Conservation (phyloP, 2,329 filamentous ascomycete genomes). For the Colletotrichum noveboracense region DNA sequence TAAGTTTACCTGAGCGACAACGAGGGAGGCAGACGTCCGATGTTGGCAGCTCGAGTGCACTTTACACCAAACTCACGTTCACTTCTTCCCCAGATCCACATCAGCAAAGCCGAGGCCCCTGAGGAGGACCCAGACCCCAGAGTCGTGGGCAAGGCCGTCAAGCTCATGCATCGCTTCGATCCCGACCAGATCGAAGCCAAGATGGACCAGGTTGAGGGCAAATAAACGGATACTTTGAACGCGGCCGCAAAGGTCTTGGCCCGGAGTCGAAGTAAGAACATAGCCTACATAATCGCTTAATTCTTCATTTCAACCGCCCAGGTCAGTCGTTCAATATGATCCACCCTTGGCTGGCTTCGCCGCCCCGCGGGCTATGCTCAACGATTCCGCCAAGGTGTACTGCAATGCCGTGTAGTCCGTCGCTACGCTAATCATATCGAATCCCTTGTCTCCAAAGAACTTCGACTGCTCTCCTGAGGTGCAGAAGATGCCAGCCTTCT, state of each 20-base stretch:
- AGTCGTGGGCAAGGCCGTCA: slow-evolving; percentile 64
- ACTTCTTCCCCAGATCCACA: slow-evolving; percentile 53
- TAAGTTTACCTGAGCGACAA: slow-evolving; percentile 42
- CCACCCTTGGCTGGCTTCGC: slow-evolving; percentile 39
- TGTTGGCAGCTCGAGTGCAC: background rate
- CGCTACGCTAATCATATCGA: slow-evolving; percentile 65
- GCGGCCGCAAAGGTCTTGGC: slow-evolving; percentile 1
- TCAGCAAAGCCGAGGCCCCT: slow-evolving; percentile 61
- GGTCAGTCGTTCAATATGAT: slow-evolving; percentile 41
- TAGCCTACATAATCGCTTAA: background rate
- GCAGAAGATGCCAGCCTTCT: slow-evolving; percentile 69
- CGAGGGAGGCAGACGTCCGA: background rate
- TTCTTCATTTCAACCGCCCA: background rate
- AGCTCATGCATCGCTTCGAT: slow-evolving; percentile 81
- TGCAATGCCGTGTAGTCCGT: slow-evolving; percentile 61
- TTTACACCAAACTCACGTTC: background rate
- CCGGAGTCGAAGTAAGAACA: background rate
- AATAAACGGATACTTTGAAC: background rate
- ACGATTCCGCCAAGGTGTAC: slow-evolving; percentile 46
- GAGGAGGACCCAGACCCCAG: slow-evolving; percentile 59
- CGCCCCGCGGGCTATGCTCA: slow-evolving; percentile 52
- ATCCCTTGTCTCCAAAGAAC: slow-evolving; percentile 59
- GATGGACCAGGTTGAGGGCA: slow-evolving; percentile 66
- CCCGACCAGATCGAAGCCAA: slow-evolving; percentile 68
- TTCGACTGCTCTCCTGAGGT: slow-evolving; percentile 61